Percentiles rank a stretch among this genome's conserved stretches.
Evolutionary conservation across 495 filamentous ascomycete species (phyloP).

Genomic region (Aspergillus sparsus): DNA sequence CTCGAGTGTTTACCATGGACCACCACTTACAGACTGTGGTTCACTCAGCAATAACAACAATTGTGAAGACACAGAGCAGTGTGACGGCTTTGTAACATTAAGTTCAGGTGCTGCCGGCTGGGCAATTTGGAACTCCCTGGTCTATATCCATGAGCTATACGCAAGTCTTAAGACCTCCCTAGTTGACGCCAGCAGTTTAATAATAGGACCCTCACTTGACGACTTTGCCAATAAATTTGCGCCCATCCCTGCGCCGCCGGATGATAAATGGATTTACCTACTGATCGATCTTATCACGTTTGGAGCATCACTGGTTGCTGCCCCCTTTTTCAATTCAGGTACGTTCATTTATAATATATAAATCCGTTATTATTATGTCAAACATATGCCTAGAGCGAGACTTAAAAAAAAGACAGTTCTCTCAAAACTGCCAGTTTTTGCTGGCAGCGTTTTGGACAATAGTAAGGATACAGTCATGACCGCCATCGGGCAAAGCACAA

Average conservation of each 20-base stretch:
- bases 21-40: conserved; percentile 20
- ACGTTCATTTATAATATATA: not conserved
- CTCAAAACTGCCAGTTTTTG: conserved; percentile 2
- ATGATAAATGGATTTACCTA: conserved; percentile 28
- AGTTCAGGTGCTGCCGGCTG: not conserved
- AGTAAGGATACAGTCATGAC: conserved; percentile 5
- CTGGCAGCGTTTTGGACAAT: not conserved
- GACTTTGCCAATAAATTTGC: conserved; percentile 35
- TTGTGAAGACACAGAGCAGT: conserved; percentile 11
- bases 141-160: conserved; percentile 25
- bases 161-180: conserved; percentile 11
- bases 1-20: not conserved
- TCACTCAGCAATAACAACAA: conserved; percentile 11
- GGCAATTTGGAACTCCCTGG: not conserved
- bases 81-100: not conserved
- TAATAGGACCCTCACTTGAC: conserved; percentile 13
- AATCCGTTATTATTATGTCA: no score
- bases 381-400: no score
- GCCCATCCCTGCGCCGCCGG: conserved; percentile 25
- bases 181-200: conserved; percentile 2
- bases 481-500: not conserved
- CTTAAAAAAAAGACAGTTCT: not conserved
- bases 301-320: conserved; percentile 23
- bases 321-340: conserved; percentile 27
- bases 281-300: conserved; percentile 29